Conservation (phyloP, 352 stramenopile species). For the Globisporangium nodosum region DNA sequence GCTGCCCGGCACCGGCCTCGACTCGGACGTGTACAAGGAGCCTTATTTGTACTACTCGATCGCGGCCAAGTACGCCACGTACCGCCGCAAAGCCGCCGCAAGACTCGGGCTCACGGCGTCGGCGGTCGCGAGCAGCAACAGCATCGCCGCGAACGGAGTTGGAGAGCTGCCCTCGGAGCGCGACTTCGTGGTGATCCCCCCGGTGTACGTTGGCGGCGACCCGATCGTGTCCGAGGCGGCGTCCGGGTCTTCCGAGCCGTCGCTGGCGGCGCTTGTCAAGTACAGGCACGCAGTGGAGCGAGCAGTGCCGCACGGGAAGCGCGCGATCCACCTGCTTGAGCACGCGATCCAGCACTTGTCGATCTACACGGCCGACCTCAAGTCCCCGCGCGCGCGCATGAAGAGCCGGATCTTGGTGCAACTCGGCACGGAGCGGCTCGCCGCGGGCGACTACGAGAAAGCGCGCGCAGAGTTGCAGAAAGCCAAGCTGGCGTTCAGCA, state of each 20-base stretch:
- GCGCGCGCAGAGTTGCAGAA: conserved; percentile 64
- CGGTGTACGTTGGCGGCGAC: conserved; percentile 65
- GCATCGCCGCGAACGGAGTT: not conserved
- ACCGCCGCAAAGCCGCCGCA: conserved; percentile 55
- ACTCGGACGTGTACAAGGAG: conserved; percentile 83
- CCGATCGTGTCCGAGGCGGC: conserved; percentile 49
- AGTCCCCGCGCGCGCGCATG: conserved; percentile 54
- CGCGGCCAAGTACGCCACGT: conserved; percentile 80
- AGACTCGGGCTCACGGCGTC: conserved; percentile 42
- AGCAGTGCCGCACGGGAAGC: conserved; percentile 53
- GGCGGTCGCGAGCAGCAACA: not conserved
- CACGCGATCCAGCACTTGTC: conserved; percentile 72
- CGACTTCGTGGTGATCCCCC: conserved; percentile 71
- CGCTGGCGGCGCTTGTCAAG: conserved; percentile 48
- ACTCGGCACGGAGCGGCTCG: conserved; percentile 67
- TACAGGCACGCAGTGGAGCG: conserved; percentile 62
- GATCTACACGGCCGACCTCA: conserved; percentile 60
- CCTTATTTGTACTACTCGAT: conserved; percentile 84
- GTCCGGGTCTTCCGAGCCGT: conserved; percentile 33
- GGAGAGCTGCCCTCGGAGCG: conserved; percentile 21
- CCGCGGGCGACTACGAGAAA: conserved; percentile 59
- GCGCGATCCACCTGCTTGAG: conserved; percentile 71
- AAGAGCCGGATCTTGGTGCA: conserved; percentile 74
- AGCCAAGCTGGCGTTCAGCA: conserved; percentile 46
- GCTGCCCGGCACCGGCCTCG: conserved; percentile 44